phyloP scores from a whole-genome alignment of 2,329 filamentous ascomycete species.

The Verticillium nubilum region DNA sequence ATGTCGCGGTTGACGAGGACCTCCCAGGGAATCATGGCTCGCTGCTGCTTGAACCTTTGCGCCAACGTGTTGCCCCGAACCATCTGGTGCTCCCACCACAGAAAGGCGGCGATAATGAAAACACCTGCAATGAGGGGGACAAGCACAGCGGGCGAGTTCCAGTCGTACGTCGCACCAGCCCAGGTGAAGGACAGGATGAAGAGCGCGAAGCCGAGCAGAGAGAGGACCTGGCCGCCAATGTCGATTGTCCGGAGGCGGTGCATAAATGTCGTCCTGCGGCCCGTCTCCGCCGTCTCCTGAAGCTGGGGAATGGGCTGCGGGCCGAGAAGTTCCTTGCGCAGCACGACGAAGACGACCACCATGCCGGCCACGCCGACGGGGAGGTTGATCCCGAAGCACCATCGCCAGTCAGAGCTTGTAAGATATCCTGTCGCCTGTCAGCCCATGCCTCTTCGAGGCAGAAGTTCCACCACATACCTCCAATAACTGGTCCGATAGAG shows the following conservation, averaged over 20 bases:
- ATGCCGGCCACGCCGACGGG: constrained; percentile 48
- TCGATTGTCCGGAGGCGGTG: constrained; percentile 50
- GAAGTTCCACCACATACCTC: constrained; percentile 27
- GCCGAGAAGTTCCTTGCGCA: constrained; percentile 54
- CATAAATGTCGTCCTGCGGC: constrained; percentile 25
- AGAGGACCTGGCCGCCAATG: constrained; percentile 49
- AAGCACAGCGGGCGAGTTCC: constrained; percentile 43
- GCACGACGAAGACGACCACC: constrained; percentile 47
- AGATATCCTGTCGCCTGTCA: constrained; percentile 32
- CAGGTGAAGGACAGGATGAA: constrained; percentile 50
- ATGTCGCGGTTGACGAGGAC: constrained; percentile 54
- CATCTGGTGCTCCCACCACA: constrained; percentile 50
- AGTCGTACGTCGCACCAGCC: constrained; percentile 48
- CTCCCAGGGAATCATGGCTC: constrained; percentile 59
- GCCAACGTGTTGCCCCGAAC: constrained; percentile 40
- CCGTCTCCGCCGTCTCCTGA: constrained; percentile 29
- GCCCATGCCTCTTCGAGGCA: neutral
- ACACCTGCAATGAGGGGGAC: constrained; percentile 40
- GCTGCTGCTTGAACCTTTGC: constrained; percentile 44
- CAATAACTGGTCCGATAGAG: constrained; percentile 55
- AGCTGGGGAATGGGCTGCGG: constrained; percentile 42
- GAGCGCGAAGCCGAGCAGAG: constrained; percentile 48
- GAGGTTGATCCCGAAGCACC: constrained; percentile 62
- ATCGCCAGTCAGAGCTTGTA: constrained; percentile 53
- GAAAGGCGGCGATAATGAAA: constrained; percentile 33